Base-by-base conservation (phyloP, 1,139 yeast genomes). In the Petasospora rhodanensis region DNA sequence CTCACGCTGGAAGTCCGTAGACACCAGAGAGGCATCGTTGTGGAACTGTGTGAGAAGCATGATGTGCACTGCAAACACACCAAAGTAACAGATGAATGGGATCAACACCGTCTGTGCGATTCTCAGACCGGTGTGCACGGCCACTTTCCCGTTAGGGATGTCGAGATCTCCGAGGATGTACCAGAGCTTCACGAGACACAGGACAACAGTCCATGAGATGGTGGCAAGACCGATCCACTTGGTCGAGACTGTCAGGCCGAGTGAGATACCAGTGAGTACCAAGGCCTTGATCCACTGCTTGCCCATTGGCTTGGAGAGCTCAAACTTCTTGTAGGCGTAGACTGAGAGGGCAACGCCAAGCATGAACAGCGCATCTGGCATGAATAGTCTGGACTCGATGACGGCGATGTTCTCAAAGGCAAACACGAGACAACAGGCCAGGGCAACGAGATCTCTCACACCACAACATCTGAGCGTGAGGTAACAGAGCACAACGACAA, bases 1-100 rank as follows among this genome's bases (percentile, higher is more conserved):
- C 2, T 70, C 57, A 10, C 72, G 62, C 52, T 79, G 78, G 58
- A 79, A 82, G n/a, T 62, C 59, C 2, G 84, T 65, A 23, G 81
- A 57, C 59, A 82, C 56, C 33, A 61, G 56, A 13, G 76, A 63
- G 2, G 76, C 79, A 11, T 67, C 63, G 1, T 80, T 81, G 19
- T 61, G 57, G 37, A 53, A 58, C 7, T 55, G 49, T 0, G 73
- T 69, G 28, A 79, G 61, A 26, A 62, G 38, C 16, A 54, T 46
- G 29, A 82, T 59, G 55, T 80, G 86, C 4, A 70, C 41, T 4
- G 69, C 63, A 47, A 76, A 74, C 1, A 68, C 46, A 1, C 65
- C 51, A 7, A 68, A 48, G 49, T 79, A 80, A 7, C 79, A 54
- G 0, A 66, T 41, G 0, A 66, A 21, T 1, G 95, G 86, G 2